A percentile compares a stretch with the other conserved stretches of the same genome.
Conservation (phyloP, 2,329 filamentous ascomycete genomes). For the Annulohypoxylon truncatum region DNA sequence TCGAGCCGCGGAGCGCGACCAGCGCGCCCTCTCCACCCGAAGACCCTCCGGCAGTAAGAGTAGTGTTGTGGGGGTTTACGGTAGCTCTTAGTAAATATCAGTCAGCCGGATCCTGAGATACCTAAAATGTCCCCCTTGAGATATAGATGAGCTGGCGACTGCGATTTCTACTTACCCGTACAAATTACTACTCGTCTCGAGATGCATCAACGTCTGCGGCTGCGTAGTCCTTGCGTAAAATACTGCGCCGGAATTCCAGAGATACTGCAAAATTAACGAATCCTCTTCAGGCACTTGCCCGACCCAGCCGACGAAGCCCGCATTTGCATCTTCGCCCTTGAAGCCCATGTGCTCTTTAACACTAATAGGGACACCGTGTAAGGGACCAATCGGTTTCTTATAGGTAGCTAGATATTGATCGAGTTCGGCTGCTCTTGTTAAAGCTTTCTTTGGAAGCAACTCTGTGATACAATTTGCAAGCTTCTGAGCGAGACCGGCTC, state of each 20-base stretch:
- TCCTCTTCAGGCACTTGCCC: slow-evolving; percentile 58
- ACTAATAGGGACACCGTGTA: slow-evolving; percentile 55
- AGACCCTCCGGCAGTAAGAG: slow-evolving; percentile 63
- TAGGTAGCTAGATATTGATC: slow-evolving; percentile 40
- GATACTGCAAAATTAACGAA: slow-evolving; percentile 59
- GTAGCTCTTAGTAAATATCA: slow-evolving; percentile 55
- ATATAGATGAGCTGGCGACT: not conserved
- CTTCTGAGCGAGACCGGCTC: slow-evolving; percentile 65
- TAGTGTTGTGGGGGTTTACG: slow-evolving; percentile 64
- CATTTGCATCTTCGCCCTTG: slow-evolving; percentile 60
- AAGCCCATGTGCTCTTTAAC: slow-evolving; percentile 65
- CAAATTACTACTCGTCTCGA: slow-evolving; percentile 63
- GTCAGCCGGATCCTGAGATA: not conserved
- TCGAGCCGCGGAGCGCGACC: slow-evolving; percentile 62
- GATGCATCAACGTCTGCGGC: slow-evolving; percentile 66
- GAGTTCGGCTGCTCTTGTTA: slow-evolving; percentile 43
- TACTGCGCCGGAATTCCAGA: slow-evolving; percentile 61
- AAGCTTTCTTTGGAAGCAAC: slow-evolving; percentile 41
- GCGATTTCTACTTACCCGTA: slow-evolving; percentile 51
- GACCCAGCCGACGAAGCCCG: slow-evolving; percentile 62
- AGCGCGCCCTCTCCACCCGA: slow-evolving; percentile 69
- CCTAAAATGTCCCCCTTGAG: not conserved
- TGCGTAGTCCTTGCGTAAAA: slow-evolving; percentile 65
- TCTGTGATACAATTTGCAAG: slow-evolving; percentile 51
- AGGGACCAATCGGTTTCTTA: slow-evolving; percentile 42